Percentiles rank a stretch among this genome's conserved stretches.
Evolutionary conservation across 2,329 filamentous ascomycete genomes (phyloP).

Genomic region (Capronia epimyces): DNA sequence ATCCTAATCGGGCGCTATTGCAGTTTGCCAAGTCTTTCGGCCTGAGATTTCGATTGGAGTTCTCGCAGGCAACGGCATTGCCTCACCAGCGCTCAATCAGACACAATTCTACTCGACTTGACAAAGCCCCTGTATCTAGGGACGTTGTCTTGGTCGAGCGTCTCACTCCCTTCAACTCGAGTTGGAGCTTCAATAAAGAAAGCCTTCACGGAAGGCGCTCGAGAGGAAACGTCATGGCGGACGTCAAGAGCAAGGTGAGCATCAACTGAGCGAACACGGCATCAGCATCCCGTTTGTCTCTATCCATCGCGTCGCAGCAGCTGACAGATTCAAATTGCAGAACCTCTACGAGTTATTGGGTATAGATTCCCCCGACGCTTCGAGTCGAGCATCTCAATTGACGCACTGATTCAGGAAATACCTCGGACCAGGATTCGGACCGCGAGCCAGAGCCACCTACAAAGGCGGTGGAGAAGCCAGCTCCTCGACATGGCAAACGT

Average conservation of each 20-base stretch:
- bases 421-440: constrained; percentile 67
- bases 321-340: constrained; percentile 45
- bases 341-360: constrained; percentile 98
- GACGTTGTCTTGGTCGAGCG: constrained; percentile 28
- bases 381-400: constrained; percentile 15
- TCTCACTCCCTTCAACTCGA: constrained; percentile 28
- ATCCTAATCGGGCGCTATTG: background rate
- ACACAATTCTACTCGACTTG: constrained; percentile 24
- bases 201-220: constrained; percentile 49
- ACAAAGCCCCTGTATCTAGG: constrained; percentile 25
- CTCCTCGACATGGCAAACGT: constrained; percentile 74
- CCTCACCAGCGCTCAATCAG: constrained; percentile 14
- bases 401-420: constrained; percentile 52
- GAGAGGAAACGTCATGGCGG: constrained; percentile 47
- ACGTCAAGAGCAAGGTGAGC: constrained; percentile 51
- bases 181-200: constrained; percentile 45
- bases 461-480: constrained; percentile 82
- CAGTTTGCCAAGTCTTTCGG: background rate
- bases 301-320: constrained; percentile 9
- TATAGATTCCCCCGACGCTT: constrained; percentile 46
- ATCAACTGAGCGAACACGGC: background rate
- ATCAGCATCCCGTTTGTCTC: constrained; percentile 6
- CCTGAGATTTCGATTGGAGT: background rate
- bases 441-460: constrained; percentile 70
- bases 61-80: background rate